Evolutionary conservation across 2,329 filamentous ascomycete genomes (phyloP).

Genomic region (Penicillium capsulatum): DNA sequence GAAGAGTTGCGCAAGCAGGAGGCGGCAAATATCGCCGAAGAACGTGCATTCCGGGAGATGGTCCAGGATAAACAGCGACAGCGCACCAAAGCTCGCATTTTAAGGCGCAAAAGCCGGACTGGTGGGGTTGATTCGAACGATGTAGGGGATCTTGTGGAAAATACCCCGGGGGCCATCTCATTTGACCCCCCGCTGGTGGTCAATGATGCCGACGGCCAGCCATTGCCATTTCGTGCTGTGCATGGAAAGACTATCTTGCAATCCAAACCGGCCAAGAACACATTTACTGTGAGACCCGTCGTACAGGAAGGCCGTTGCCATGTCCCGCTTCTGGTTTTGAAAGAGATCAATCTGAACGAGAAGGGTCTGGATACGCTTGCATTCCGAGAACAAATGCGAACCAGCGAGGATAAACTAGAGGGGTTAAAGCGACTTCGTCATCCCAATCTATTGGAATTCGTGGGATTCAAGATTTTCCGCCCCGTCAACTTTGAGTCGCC

Average conservation of each 20-base stretch:
- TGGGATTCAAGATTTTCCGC: conserved; percentile 76
- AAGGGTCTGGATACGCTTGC: conserved; percentile 56
- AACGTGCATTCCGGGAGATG: conserved; percentile 37
- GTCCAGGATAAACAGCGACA: conserved; percentile 39
- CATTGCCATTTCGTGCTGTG: conserved; percentile 66
- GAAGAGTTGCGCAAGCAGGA: conserved; percentile 47
- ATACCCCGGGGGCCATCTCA: conserved; percentile 35
- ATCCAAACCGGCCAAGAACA: conserved; percentile 61
- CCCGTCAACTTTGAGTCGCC: conserved; percentile 38
- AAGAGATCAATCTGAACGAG: conserved; percentile 61
- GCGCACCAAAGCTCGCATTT: conserved; percentile 37
- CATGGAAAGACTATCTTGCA: conserved; percentile 64
- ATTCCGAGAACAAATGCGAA: conserved; percentile 71
- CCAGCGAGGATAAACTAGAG: conserved; percentile 72
- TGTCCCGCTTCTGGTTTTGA: conserved; percentile 65
- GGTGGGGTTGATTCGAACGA: conserved; percentile 30
- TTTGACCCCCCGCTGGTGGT: conserved; percentile 50
- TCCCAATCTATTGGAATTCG: conserved; percentile 69
- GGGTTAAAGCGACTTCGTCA: conserved; percentile 70
- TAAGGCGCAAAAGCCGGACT: conserved; percentile 38
- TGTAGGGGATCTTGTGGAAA: conserved; percentile 28
- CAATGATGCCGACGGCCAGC: conserved; percentile 60
- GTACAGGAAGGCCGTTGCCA: conserved; percentile 53
- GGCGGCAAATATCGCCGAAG: conserved; percentile 40
- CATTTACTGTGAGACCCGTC: conserved; percentile 66